Evolutionary conservation across 129 eudicot genomes (phyloP), one percentile per base, ranked within the genome.

Genomic region (Centrapalus pauciflorus): DNA sequence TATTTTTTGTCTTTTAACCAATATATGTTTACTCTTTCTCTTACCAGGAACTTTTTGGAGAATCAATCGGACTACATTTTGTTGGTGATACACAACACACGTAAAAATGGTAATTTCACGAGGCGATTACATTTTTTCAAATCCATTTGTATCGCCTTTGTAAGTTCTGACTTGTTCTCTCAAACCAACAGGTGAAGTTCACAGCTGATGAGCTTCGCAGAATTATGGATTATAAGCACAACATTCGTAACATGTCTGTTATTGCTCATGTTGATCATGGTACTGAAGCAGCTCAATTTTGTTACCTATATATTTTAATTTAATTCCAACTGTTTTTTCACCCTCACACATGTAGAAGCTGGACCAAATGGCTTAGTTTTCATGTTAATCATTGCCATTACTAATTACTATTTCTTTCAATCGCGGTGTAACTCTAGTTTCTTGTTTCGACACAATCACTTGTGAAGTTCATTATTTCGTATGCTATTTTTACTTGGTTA

Each of bases 231-330:
- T 30, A 5, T 55, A 83, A 76, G 70, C 77, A 83, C 26, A 79
- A 83, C 71, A 83, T 83, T 9, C 81, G 85, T 55, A 76, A 83
- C 10, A 76, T 79, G 88, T 76, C 82, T 46, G 88, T 83, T 50
- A 83, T 83, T 55, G 82, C 82, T 26, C 82, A 83, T 49, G 84
- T 77, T 37, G 83, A 77, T 70, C 83, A 77, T 29, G 78, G 79
- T 81, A 76, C 16, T 57, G n/a, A n/a, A n/a, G n/a, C n/a, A n/a
- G n/a, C n/a, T n/a, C n/a, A n/a, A n/a, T n/a, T n/a, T n/a, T n/a
- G n/a, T n/a, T n/a, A n/a, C n/a, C n/a, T n/a, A n/a, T n/a, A n/a
- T n/a, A n/a, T n/a, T n/a, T n/a, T n/a, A n/a, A n/a, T n/a, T n/a
- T n/a, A n/a, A n/a, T n/a, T n/a, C n/a, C n/a, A n/a, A n/a, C n/a